Percentiles rank a stretch among this genome's conserved stretches.
Conservation (phyloP, 495 filamentous ascomycete species). For the Schizothecium vesticola region DNA sequence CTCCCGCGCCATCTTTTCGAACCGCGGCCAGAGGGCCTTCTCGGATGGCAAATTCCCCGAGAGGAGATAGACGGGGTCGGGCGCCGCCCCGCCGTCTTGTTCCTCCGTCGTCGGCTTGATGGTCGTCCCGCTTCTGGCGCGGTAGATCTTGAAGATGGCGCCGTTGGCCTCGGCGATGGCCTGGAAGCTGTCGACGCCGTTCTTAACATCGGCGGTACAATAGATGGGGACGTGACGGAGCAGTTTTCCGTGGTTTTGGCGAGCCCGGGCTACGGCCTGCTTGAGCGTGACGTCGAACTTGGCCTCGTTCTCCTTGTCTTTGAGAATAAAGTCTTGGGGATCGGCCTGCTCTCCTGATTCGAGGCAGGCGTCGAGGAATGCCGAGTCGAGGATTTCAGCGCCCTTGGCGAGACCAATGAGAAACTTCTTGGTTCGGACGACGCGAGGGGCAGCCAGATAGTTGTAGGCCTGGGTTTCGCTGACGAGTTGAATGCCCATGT, state of each 20-base stretch:
- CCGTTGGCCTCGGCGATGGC: slow-evolving; percentile 85
- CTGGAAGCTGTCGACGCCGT: slow-evolving; percentile 76
- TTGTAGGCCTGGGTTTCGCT: slow-evolving; percentile 68
- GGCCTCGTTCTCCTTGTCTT: slow-evolving; percentile 65
- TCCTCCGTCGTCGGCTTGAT: slow-evolving; percentile 53
- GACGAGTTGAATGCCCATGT: slow-evolving; percentile 75
- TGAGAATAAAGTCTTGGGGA: slow-evolving; percentile 56
- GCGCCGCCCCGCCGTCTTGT: slow-evolving; percentile 49
- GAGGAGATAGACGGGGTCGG: slow-evolving; percentile 73
- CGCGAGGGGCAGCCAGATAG: slow-evolving; percentile 78
- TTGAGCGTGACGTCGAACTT: slow-evolving; percentile 61
- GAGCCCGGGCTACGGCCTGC: slow-evolving; percentile 61
- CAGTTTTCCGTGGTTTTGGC: slow-evolving; percentile 67
- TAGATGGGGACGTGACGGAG: slow-evolving; percentile 70
- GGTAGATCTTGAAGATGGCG: slow-evolving; percentile 71
- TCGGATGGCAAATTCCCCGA: slow-evolving; percentile 60
- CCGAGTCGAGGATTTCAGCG: slow-evolving; percentile 64
- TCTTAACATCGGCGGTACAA: slow-evolving; percentile 69
- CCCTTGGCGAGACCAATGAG: slow-evolving; percentile 75
- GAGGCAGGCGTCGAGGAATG: slow-evolving; percentile 75
- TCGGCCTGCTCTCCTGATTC: slow-evolving; percentile 50
- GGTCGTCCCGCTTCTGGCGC: slow-evolving; percentile 58
- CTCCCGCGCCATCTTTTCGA: slow-evolving; percentile 67
- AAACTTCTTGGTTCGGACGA: slow-evolving; percentile 90
- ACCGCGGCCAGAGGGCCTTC: slow-evolving; percentile 69